Base-by-base conservation (phyloP, 1,139 yeast species). In the Yamadazyma dushanensis region DNA sequence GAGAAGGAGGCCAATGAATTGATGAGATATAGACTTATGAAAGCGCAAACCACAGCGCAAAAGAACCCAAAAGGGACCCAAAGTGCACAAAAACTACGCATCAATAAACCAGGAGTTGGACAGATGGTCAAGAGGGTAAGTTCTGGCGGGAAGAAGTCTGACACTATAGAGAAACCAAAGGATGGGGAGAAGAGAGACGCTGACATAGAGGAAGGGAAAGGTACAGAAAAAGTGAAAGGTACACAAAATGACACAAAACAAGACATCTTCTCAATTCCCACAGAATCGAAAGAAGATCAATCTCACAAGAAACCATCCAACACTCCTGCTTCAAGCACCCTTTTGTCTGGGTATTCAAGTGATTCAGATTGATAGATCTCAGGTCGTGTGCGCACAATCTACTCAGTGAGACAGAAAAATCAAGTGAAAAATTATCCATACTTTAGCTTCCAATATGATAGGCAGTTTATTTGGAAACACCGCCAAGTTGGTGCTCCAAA, bases 401-500 rank as follows among this genome's bases (percentile, higher is more conserved):
- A 8, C 9, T 25, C 26, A 27, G 26, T 16, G 31, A 29, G 21
- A 17, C 6, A 13, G 15, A 25, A 25, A 25, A 16, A 19, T 16
- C 16, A 31, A 37, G 35, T 35, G 35, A 32, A 31, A 33, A 37
- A 17, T 27, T 16, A n/a, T n/a, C n/a, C n/a, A n/a, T n/a, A n/a
- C 17, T 25, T 7, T 8, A 3, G 5, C 18, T 10, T 4, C 5
- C 21, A 17, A 18, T 5, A 41, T 41, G 45, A 31, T 41, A 9
- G 37, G 41, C 18, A 54, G 39, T 5, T 38, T 42, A 16, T 20
- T 42, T 11, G 31, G 32, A 11, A 46, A 43, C 37, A 33, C 51
- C 18, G 50, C 53, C 17, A 51, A 48, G 41, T 36, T 49, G 16
- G 41, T 53, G 16, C 49, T 56, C 30, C 44, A 49, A 16, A 55